Base-by-base conservation (phyloP, 495 filamentous ascomycete species). In the Trichoderma parareesei region DNA sequence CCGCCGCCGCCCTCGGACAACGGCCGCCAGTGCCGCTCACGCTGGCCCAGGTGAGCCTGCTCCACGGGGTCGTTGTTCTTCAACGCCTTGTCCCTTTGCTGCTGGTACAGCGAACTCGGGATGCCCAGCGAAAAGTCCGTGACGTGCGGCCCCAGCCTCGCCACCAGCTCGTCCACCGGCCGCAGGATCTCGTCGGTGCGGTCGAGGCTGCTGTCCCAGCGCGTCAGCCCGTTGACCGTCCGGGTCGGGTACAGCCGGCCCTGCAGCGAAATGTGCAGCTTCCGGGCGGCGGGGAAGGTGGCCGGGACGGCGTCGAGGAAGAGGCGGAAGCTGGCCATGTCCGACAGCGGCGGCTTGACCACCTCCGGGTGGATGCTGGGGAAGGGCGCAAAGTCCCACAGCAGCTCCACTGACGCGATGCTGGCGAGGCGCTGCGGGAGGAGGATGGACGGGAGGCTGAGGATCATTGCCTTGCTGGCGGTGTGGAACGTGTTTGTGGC, bases 401-500 rank as follows among this genome's bases (percentile, higher is more conserved):
- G 53, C 2, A 68, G 61, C 62, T 68, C 64, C 14, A 66, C 60
- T 14, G 67, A 65, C 2, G 64, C 61, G 43, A 68, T 64, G 40
- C 42, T 40, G 3, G 61, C 55, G 4, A 68, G 57, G 4, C 43
- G 61, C n/a, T 64, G 16, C 1, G 64, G 53, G 10, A 64, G 55
- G n/a, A 68, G n/a, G 6, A 68, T 53, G 2, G 41, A 38, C 1
- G 60, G 49, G 8, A 69, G 61, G 53, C 43, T n/a, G 42, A 62
- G 64, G 18, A 62, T 62, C 33, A 67, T 44, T 27, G 46, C 38
- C 14, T 66, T 44, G 60, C 64, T 66, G 53, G 64, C 48, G 9
- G 69, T 60, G 46, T 68, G 66, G 61, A 71, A 64, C 0, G 38
- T 65, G 57, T 71, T 71, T 18, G 66, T 67, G 9, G 62, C 35